phyloP scores from a whole-genome alignment of 805 yeast genomes.

The Candida cerambycidarum region DNA sequence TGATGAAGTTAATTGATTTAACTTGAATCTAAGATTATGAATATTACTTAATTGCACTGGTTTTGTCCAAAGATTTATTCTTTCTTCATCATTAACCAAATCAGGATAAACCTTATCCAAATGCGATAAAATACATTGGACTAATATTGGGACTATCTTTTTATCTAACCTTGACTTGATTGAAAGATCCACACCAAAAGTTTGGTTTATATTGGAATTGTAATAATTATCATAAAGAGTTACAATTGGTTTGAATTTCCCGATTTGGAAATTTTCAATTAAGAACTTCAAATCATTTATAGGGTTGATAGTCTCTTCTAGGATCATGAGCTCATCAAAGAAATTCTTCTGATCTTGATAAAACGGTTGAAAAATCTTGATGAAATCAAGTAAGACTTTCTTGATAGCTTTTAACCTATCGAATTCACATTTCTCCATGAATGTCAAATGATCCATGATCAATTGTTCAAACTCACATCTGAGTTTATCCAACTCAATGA shows the following conservation, averaged over 20 bases:
- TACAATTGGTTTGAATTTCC: conserved; percentile 71
- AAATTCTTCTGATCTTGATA: conserved; percentile 56
- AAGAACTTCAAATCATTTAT: conserved; percentile 63
- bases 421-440: conserved; percentile 79
- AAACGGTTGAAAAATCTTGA: conserved; percentile 63
- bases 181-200: conserved; percentile 77
- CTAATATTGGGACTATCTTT: conserved; percentile 67
- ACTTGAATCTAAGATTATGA: conserved; percentile 57
- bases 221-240: conserved; percentile 78
- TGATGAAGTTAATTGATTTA: conserved; percentile 41
- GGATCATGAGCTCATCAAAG: conserved; percentile 59
- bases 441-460: conserved; percentile 67
- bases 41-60: conserved; percentile 61
- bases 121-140: conserved; percentile 61
- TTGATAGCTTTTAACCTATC: conserved; percentile 77
- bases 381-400: conserved; percentile 70
- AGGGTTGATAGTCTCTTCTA: conserved; percentile 74
- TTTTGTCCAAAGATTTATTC: conserved; percentile 67
- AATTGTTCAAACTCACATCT: conserved; percentile 76
- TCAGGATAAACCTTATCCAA: conserved; percentile 74
- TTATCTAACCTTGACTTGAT: conserved; percentile 69
- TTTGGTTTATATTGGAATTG: conserved; percentile 62
- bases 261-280: conserved; percentile 69
- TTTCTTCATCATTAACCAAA: conserved; percentile 62
- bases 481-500: conserved; percentile 58